phyloP scores from a whole-genome alignment of 2,329 filamentous ascomycete genomes.

The Aspergillus ibericus region DNA sequence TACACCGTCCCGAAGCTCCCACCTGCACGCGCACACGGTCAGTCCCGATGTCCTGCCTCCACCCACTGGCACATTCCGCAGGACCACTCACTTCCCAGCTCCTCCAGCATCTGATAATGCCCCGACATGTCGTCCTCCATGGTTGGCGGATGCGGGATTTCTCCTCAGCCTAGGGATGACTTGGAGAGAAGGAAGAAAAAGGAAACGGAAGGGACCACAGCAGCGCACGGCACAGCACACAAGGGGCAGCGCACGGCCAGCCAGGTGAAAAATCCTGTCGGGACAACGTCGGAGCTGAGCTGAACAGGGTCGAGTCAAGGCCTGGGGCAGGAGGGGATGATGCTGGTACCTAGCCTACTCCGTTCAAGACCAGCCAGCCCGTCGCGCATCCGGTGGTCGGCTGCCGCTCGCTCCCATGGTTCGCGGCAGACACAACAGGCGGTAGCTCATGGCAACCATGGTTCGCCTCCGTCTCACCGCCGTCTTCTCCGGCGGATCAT shows the following conservation, averaged over 20 bases:
- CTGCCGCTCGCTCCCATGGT: conserved; percentile 21
- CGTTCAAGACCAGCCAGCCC: conserved; percentile 4
- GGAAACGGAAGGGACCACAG: conserved; percentile 1
- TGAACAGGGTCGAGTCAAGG: conserved; percentile 13
- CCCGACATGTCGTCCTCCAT: conserved; percentile 64
- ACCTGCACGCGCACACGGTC: conserved; percentile 53
- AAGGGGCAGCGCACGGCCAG: conserved; percentile 15
- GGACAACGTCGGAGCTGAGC: conserved; percentile 15
- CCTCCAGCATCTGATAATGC: conserved; percentile 92
- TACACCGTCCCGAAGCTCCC: conserved; percentile 97
- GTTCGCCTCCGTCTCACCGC: not conserved
- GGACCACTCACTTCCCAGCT: conserved; percentile 77
- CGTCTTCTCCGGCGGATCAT: not conserved
- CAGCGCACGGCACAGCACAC: conserved; percentile 7
- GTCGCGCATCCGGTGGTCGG: conserved; percentile 19
- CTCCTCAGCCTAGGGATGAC: conserved; percentile 11
- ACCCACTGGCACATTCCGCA: not conserved
- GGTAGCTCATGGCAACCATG: conserved; percentile 28
- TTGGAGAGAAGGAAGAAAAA: conserved; percentile 10
- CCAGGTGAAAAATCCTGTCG: conserved; percentile 16
- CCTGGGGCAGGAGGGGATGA: conserved; percentile 7
- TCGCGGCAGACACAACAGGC: conserved; percentile 18
- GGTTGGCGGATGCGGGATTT: conserved; percentile 15
- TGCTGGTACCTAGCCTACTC: not conserved
- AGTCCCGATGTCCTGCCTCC: conserved; percentile 1